phyloP scores from a whole-genome alignment of 2,329 filamentous ascomycete species.

The Penicillium sp. region DNA sequence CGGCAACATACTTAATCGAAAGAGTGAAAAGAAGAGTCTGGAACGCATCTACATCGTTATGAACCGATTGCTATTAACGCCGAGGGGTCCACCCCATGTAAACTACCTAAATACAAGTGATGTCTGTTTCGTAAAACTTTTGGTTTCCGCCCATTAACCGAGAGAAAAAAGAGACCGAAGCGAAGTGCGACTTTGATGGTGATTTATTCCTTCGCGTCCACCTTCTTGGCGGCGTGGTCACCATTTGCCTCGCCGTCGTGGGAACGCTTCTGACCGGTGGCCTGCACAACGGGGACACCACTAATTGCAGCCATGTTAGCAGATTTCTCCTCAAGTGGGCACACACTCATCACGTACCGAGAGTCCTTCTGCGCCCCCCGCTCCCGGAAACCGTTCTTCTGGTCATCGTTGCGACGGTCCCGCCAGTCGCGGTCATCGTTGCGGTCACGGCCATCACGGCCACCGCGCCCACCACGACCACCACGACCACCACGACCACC shows the following conservation, averaged over 20 bases:
- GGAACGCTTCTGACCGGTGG: constrained; percentile 45
- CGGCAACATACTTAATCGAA: not conserved
- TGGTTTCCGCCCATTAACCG: constrained; percentile 15
- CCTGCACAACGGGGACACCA: constrained; percentile 44
- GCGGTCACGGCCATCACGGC: constrained; percentile 25
- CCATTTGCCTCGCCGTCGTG: constrained; percentile 41
- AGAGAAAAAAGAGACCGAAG: constrained; percentile 16
- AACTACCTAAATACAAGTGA: constrained; percentile 11
- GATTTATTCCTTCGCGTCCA: constrained; percentile 43
- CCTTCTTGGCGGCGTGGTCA: constrained; percentile 46
- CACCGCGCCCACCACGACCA: constrained; percentile 35
- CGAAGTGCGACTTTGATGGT: constrained; percentile 2
- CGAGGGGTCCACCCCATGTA: constrained; percentile 19
- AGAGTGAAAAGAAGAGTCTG: not conserved
- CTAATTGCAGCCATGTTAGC: constrained; percentile 21
- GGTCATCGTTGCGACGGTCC: constrained; percentile 43
- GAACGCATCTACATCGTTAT: constrained; percentile 6
- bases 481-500: constrained; percentile 46
- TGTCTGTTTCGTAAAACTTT: constrained; percentile 26
- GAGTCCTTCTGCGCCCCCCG: constrained; percentile 39
- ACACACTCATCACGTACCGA: constrained; percentile 31
- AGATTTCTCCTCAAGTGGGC: not conserved
- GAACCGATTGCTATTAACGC: constrained; percentile 19
- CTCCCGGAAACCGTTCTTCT: constrained; percentile 39
- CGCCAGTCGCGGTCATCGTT: constrained; percentile 42